Base-by-base conservation (phyloP, 2,329 filamentous ascomycete genomes). In the Paraconiothyrium sp. region DNA sequence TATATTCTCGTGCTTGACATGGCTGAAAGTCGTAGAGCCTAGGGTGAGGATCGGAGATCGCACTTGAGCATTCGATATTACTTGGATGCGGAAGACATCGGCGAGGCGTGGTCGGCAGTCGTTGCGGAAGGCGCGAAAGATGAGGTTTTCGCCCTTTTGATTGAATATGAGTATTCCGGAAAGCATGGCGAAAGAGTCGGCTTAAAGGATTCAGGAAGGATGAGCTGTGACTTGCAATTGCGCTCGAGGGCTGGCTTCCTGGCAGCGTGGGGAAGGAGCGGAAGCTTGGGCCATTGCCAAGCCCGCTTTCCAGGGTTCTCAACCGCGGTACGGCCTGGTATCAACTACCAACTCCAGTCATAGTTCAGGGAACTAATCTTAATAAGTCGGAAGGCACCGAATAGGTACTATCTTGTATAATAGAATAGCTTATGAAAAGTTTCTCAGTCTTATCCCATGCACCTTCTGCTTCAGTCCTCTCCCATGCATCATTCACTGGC, bases 1-100 rank as follows among this genome's bases (percentile, higher is more conserved):
- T 77, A 99, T 97, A 79, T 99, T 99, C 79, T 99, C 95, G 82
- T 97, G 94, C 80, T 97, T 97, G 82, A 99, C 94, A 89, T 99
- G 95, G 84, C 93, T 97, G 81, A 99, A 99, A 50, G 96, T 99
- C 59, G 95, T 99, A 79, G 93, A 97, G 67, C 96, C 95, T 60
- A 99, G 89, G 4, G 95, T 99, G 72, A 99, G 86, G 81, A 99
- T 98, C 62, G 95, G 95, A 69, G 95, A 98, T 70, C 96, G 93
- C 63, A 99, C 95, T 80, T 97, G 93, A 57, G 95, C 90, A 79
- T 99, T 99, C 72, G 93, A 97, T 79, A 99, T 98, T 83, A 99
- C 94, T 79, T 99, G 95, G 80, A 99, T 99, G 81, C 95, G 94
- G 83, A 99, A 99, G 83, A 99, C 94, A 78, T 99, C 95, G 82